Conservation (phyloP, 2,329 filamentous ascomycete species). For the Calonectria pauciramosa region DNA sequence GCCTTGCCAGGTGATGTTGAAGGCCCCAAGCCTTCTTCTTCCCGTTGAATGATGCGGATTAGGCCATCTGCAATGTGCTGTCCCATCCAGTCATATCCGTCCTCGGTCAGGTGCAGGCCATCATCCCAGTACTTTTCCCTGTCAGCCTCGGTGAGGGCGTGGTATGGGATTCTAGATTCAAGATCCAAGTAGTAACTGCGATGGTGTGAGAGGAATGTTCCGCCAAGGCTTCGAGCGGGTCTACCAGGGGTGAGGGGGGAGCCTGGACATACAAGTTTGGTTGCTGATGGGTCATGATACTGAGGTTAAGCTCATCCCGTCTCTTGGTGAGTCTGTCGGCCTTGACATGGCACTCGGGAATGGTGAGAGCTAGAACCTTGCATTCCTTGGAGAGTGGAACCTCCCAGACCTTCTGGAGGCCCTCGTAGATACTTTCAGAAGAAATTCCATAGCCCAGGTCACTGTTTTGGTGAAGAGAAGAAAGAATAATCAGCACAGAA, state of each 20-base stretch:
- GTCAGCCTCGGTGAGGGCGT: conserved; percentile 60
- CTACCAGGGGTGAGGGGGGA: background rate
- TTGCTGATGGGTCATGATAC: conserved; percentile 64
- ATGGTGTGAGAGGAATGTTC: background rate
- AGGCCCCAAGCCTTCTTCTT: conserved; percentile 44
- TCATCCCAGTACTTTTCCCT: conserved; percentile 71
- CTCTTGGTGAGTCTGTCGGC: conserved; percentile 47
- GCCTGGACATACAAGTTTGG: conserved; percentile 64
- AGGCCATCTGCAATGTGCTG: conserved; percentile 67
- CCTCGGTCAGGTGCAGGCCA: conserved; percentile 68
- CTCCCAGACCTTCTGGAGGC: conserved; percentile 65
- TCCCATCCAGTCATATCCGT: conserved; percentile 75
- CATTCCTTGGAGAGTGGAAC: conserved; percentile 62
- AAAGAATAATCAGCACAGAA: background rate
- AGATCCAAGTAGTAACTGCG: conserved; percentile 71
- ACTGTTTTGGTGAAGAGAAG: conserved; percentile 51
- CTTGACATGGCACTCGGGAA: conserved; percentile 64
- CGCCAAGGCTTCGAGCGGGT: background rate
- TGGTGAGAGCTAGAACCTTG: conserved; percentile 74
- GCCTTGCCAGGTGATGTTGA: conserved; percentile 6
- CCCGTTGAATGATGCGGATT: conserved; percentile 59
- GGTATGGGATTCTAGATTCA: conserved; percentile 66
- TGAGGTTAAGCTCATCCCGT: conserved; percentile 64
- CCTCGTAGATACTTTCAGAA: conserved; percentile 60
- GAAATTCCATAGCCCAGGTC: conserved; percentile 62